Conservation (phyloP, 306 rosid species). For the Glycyrrhiza uralensis region DNA sequence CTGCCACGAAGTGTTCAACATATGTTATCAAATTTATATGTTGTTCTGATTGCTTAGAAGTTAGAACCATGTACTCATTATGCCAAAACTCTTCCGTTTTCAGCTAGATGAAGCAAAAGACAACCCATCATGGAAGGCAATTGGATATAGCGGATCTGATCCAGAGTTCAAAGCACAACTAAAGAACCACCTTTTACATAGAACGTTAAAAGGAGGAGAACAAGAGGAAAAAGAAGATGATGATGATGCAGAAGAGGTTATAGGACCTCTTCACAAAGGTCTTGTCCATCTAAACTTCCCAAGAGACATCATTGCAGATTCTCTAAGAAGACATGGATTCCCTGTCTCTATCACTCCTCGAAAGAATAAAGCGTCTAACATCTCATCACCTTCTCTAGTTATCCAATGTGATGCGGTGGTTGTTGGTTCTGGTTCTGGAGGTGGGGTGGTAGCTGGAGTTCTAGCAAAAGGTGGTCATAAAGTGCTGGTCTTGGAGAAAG, state of each 20-base stretch:
- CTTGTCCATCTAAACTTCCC: slow-evolving; percentile 40
- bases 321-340: slow-evolving; percentile 46
- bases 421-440: slow-evolving; percentile 88
- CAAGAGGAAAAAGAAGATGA: slow-evolving; percentile 2
- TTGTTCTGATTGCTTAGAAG: not conserved
- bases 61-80: slow-evolving; percentile 1
- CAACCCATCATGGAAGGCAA: slow-evolving; percentile 73
- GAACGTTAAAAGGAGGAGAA: slow-evolving; percentile 19
- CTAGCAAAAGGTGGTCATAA: slow-evolving; percentile 66
- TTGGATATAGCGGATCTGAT: slow-evolving; percentile 67
- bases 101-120: slow-evolving; percentile 59
- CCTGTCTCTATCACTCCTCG: slow-evolving; percentile 23
- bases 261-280: slow-evolving; percentile 70
- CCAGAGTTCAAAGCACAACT: slow-evolving; percentile 43
- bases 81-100: not conserved
- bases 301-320: slow-evolving; percentile 22
- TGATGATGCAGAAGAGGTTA: slow-evolving; percentile 22
- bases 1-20: not conserved
- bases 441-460: slow-evolving; percentile 84
- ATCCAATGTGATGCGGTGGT: slow-evolving; percentile 72
- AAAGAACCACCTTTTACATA: not conserved
- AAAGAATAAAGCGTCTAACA: slow-evolving; percentile 15
- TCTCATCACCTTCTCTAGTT: slow-evolving; percentile 48
- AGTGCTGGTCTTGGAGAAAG: slow-evolving; percentile 75
- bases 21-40: not conserved